Evolutionary conservation across 225 moss, liverwort and hornwort species (phyloP), one percentile per base, ranked within the genome.

Genomic region (Polytrichum commune): DNA sequence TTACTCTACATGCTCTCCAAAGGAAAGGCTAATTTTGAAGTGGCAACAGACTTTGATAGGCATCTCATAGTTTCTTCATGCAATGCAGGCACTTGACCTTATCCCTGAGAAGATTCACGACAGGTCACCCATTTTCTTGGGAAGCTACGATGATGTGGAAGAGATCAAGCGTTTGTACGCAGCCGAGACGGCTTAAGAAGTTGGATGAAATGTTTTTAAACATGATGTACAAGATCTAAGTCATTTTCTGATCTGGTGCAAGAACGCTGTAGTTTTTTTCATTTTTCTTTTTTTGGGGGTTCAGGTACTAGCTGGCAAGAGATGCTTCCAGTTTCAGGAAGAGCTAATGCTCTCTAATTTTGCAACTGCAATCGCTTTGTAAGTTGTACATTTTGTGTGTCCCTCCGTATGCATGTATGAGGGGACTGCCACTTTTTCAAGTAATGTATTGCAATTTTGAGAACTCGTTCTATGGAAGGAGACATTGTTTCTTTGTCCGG

Each of bases 61-160:
- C 46, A 13, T 13, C 46, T 46, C 46, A 46, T 46, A 46, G 46
- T 46, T 13, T 13, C 16, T 46, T 46, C 16, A 3, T 46, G 46
- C 46, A 46, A 13, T 72, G 22, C 84, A 97, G 97, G 93, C 97
- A 56, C 87, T 98, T 66, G 95, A 98, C 76, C 62, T 98, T 63
- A 77, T 93, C 53, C 97, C 95, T 9, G 84, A 79, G 76, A 84
- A 93, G 30, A 95, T 98, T 68, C 97, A 98, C 68, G 92, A 98
- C 60, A 84, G 97, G 67, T 98, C 97, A 65, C 97, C 97, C 30
- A 95, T 98, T 68, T 95, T 98, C 80, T 78, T 98, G 58, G 97
- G 97, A 71, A 98, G 97, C 75, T 90, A 74, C 67, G 92, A 95
- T 6, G 97, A 98, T 69, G 95, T 98, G 29, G 95, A 98, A 70